Base-by-base conservation (phyloP, 257 asterid genomes). In the Ilex aquifolium region DNA sequence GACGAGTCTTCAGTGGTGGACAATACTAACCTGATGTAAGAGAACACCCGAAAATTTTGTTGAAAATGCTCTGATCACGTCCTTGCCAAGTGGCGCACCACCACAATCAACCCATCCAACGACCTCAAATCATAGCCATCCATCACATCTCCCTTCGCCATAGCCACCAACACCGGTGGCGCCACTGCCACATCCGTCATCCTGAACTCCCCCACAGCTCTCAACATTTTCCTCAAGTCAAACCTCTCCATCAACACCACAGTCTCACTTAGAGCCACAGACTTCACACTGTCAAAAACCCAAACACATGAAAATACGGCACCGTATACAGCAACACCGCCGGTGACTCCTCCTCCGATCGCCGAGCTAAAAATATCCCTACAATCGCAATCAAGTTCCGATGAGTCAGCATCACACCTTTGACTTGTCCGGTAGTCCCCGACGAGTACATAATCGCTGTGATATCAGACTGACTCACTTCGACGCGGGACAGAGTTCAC, bases 391-490 rank as follows among this genome's bases (percentile, higher is more conserved):
- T 83, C 11, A 86, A 77, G 32, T 83, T 21, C 27, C 1, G 27
- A 21, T 21, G 27, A 21, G 27, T 21, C 27, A 21, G 27, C 27
- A 21, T 21, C 49, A 83, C 91, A 32, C 88, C 91, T 51, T 86
- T 86, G 62, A 73, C 77, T 31, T 48, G 61, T 57, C 95, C 95
- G 16, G 87, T 83, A n/a, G 91, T 86, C 40, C 95, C 88, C 4
- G 88, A 83, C 8, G 95, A 86, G 54, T 71, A 86, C 31, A 86
- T 63, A 42, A 86, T 76, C 46, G 83, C 90, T 49, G 90, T 90
- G 10, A 85, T 65, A 55, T 81, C 85, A 21, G 65, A 59, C 55
- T 83, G 88, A 13, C 50, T 65, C 67, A 77, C 76, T 65, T 74
- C 72, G 16, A 75, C 1, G 27, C 72, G 9, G 1, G 63, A 12